These are phyloP conservation scores for Candida anutae DNA, from an alignment of 1,139 yeast species.

Conservation along the genomic window DNA sequence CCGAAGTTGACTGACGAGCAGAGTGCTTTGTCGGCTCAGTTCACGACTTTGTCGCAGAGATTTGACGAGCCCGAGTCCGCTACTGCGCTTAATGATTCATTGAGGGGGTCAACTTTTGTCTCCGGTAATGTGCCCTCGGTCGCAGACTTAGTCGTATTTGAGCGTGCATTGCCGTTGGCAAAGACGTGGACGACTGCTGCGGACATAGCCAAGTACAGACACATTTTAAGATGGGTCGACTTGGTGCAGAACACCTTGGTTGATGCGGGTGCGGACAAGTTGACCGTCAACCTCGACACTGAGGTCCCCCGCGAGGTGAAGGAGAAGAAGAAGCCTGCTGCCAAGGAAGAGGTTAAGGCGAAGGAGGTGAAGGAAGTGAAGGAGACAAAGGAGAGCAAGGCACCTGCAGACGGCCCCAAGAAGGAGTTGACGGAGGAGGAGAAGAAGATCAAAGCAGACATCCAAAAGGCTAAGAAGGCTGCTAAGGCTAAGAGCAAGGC, in stretches of 20 bases:
- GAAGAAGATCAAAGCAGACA: slow-evolving; percentile 48
- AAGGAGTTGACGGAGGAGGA: slow-evolving; percentile 46
- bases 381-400: slow-evolving; percentile 11
- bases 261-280: slow-evolving; percentile 45
- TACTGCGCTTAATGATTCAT: slow-evolving; percentile 55
- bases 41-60: slow-evolving; percentile 62
- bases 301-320: slow-evolving; percentile 54
- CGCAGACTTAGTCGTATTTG: slow-evolving; percentile 64
- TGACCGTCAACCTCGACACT: slow-evolving; percentile 50
- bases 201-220: slow-evolving; percentile 57
- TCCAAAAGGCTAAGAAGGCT: slow-evolving; percentile 69
- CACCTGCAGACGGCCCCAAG: slow-evolving; percentile 10
- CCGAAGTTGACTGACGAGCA: slow-evolving; percentile 38
- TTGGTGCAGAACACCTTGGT: slow-evolving; percentile 65
- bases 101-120: slow-evolving; percentile 64
- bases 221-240: slow-evolving; percentile 86
- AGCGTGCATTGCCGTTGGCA: slow-evolving; percentile 54
- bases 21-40: slow-evolving; percentile 75
- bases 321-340: slow-evolving; percentile 41
- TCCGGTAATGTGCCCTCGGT: slow-evolving; percentile 57
- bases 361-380: slow-evolving; percentile 7
- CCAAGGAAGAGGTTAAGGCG: slow-evolving; percentile 13
- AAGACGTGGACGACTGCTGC: slow-evolving; percentile 48
- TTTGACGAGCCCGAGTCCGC: slow-evolving; percentile 49
- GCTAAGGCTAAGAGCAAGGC: slow-evolving; percentile 66